Conservation (phyloP, 495 filamentous ascomycete species). For the Lentithecium fluviatile region DNA sequence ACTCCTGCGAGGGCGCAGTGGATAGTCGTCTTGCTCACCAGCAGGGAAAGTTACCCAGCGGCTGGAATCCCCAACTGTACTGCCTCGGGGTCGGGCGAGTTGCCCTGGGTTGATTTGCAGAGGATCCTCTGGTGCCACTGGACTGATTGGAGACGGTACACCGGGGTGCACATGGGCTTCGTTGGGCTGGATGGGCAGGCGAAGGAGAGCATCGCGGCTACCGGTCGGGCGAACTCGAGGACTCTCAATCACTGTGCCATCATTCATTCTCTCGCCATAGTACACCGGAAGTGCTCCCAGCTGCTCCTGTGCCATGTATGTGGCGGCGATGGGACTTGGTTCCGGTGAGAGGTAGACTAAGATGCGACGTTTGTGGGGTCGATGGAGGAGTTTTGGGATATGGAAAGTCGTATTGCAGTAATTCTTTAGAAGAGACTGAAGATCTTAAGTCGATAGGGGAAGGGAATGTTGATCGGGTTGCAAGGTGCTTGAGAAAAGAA, state of each 20-base stretch:
- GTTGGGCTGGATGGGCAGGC: conserved; percentile 15
- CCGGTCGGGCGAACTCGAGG: conserved; percentile 3
- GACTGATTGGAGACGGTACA: conserved; percentile 6
- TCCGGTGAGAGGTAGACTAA: conserved; percentile 11
- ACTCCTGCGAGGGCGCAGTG: conserved; percentile 2
- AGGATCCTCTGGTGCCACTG: not conserved
- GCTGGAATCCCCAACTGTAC: not conserved
- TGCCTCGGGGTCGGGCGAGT: not conserved
- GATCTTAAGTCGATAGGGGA: not conserved
- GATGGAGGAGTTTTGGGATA: not conserved
- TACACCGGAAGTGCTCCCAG: conserved; percentile 10
- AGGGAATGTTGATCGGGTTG: not conserved
- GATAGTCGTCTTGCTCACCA: not conserved
- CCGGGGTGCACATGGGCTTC: conserved; percentile 8
- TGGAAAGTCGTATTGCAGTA: conserved; percentile 1
- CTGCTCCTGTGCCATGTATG: conserved; percentile 10
- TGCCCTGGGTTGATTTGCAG: not conserved
- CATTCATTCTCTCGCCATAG: conserved; percentile 20
- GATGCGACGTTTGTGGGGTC: not conserved
- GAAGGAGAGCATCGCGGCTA: conserved; percentile 15
- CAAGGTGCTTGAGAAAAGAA: not conserved
- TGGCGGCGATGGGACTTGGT: not conserved
- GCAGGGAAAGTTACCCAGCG: conserved; percentile 7
- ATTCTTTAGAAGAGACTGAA: not conserved
- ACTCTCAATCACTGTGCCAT: conserved; percentile 9